Conservation (phyloP, 352 stramenopile genomes). For the Thalassiosira ordinaria region DNA sequence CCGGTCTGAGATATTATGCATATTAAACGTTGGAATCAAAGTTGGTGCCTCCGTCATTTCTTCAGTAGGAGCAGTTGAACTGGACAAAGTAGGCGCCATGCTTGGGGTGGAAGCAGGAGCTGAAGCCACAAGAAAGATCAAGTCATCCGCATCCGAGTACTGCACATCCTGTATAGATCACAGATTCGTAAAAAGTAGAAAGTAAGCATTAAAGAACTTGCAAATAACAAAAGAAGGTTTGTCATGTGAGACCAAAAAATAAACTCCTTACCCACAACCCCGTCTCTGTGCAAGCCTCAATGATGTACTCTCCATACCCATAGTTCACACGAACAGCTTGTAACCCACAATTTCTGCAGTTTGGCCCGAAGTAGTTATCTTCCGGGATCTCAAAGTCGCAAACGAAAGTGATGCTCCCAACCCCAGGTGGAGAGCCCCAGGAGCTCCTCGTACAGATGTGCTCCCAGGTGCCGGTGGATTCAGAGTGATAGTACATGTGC, state of each 20-base stretch:
- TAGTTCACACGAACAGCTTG: conserved; percentile 1
- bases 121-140: background rate
- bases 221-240: background rate
- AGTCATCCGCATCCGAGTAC: conserved; percentile 4
- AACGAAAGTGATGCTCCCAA: background rate
- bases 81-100: no score
- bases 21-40: no score
- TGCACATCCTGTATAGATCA: background rate
- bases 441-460: background rate
- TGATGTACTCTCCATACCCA: conserved; percentile 2
- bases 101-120: background rate
- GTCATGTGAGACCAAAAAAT: background rate
- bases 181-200: background rate
- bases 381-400: conserved; percentile 1
- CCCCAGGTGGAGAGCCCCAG: background rate
- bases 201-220: background rate
- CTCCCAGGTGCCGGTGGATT: background rate
- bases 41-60: no score
- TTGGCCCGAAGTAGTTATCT: background rate
- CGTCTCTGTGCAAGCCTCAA: background rate
- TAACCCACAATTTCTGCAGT: background rate
- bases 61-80: no score
- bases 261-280: conserved; percentile 3
- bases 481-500: background rate
- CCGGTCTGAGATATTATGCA: no score